Base-by-base conservation (phyloP, 352 stramenopile species). In the Peronosclerospora sorghi region DNA sequence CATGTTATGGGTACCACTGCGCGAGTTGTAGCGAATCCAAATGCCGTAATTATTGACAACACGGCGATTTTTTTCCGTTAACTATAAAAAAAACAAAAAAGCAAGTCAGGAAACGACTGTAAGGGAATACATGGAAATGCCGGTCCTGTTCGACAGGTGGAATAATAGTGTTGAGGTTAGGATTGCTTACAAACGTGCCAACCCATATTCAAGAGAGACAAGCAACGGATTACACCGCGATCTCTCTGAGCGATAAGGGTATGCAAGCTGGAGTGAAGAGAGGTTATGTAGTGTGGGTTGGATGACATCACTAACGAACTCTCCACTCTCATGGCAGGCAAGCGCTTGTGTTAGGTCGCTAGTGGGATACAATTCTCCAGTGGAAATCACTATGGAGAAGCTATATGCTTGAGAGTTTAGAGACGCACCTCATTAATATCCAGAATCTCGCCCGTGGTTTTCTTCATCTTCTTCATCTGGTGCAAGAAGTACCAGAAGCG, bases 401-500 rank as follows among this genome's bases (percentile, higher is more conserved):
- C 28, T 30, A 41, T 52, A 36, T 47, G 17, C 18, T 18, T 24
- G 42, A 18, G 29, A 13, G 32, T 7, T 41, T 20, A 2, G 15
- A 49, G 63, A 86, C 79, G 59, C 51, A 97, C 86, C 86, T 99
- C 96, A 66, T 98, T 97, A 55, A 98, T 77, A 73, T 98, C 92
- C 43, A 99, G 75, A 70, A 99, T 99, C 75, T 99, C 96, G 68
- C 96, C 97, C 40, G 96, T 99, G 45, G 95, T 98, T 88, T 98
- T 99, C 92, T 99, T 99, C 96, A 99, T 98, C 86, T 99, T 99
- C 62, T 96, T 93, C 83, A 99, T 98, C 83, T 99, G 95, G 74
- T 98, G 96, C 65, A 99, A 93, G 80, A 99, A 99, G 83, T 99
- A 99, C 96, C 96, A 99, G 86, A 99, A 99, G 69, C 97, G 96